phyloP scores from a whole-genome alignment of 75 land plant genomes.

The Selaginella tamariscina region DNA sequence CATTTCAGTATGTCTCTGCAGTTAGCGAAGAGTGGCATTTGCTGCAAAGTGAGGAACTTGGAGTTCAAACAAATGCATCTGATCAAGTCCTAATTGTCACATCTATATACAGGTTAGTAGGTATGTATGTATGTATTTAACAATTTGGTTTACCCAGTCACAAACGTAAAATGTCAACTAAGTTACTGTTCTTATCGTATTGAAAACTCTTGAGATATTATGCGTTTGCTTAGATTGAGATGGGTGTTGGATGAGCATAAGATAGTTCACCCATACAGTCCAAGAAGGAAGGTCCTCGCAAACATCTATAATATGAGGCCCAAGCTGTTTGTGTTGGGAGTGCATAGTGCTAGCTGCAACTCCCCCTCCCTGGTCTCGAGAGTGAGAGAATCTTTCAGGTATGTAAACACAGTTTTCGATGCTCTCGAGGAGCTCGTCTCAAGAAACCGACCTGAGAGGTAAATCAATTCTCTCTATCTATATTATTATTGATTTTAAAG shows the following conservation, averaged over 20 bases:
- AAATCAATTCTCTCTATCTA: too few relatives aligned
- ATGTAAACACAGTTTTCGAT: conserved; percentile 58
- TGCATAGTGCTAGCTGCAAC: conserved; percentile 50
- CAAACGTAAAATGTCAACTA: too few relatives aligned
- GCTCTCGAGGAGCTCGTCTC: too few relatives aligned
- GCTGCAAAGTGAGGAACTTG: conserved; percentile 73
- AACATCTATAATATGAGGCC: conserved; percentile 53
- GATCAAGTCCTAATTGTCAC: conserved; percentile 60
- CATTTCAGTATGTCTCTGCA: conserved; percentile 58
- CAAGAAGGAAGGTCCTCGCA: conserved; percentile 45
- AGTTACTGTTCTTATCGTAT: too few relatives aligned
- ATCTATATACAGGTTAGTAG: conserved; percentile 42
- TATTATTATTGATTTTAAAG: conserved; percentile 35
- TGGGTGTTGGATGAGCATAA: conserved; percentile 62
- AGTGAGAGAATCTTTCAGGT: conserved; percentile 58
- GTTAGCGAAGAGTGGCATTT: too few relatives aligned
- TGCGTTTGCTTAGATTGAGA: too few relatives aligned
- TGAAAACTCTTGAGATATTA: too few relatives aligned
- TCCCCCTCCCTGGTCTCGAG: conserved; percentile 67
- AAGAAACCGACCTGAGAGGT: too few relatives aligned
- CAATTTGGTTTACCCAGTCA: too few relatives aligned
- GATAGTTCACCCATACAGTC: conserved; percentile 34
- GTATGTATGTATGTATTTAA: too few relatives aligned
- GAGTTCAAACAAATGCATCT: conserved; percentile 37
- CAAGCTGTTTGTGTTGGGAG: conserved; percentile 42